Percentiles rank a stretch among this genome's conserved stretches.
These are phyloP conservation scores for Chlorociboria aeruginascens DNA, from an alignment of 495 filamentous ascomycete species.

Conservation along the genomic window DNA sequence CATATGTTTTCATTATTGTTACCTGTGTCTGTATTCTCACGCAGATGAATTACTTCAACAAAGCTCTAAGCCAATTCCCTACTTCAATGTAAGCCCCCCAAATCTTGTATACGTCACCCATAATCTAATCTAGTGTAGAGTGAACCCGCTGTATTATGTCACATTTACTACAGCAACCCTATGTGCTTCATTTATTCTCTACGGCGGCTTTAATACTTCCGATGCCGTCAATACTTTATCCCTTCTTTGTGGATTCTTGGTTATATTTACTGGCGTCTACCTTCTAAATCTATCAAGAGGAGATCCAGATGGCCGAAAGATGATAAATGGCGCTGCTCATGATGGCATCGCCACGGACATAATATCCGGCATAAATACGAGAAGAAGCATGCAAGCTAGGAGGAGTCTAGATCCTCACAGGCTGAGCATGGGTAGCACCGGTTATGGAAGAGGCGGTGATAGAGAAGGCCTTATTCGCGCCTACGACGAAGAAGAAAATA, in stretches of 20 bases:
- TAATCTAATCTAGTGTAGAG: conserved; percentile 36
- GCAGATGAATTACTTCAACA: conserved; percentile 99
- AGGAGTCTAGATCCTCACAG: conserved; percentile 37
- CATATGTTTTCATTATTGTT: conserved; percentile 93
- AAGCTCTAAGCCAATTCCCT: conserved; percentile 91
- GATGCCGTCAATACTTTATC: conserved; percentile 90
- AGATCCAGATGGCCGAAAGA: conserved; percentile 68
- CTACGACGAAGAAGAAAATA: conserved; percentile 57
- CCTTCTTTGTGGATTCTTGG: conserved; percentile 82
- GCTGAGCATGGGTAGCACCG: conserved; percentile 49
- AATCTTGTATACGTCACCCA: background rate
- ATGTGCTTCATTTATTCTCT: conserved; percentile 93
- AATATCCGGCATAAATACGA: conserved; percentile 76
- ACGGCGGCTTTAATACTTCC: conserved; percentile 93
- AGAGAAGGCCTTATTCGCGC: conserved; percentile 72
- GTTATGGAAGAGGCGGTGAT: conserved; percentile 46
- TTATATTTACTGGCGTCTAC: conserved; percentile 96
- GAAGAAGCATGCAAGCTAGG: conserved; percentile 83
- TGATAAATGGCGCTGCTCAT: conserved; percentile 50
- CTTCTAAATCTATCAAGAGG: conserved; percentile 86
- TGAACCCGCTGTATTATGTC: conserved; percentile 97
- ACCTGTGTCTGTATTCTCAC: conserved; percentile 87
- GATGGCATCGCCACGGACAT: conserved; percentile 85
- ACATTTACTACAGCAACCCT: conserved; percentile 97
- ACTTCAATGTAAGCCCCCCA: conserved; percentile 69